Evolutionary conservation across 768 basidiomycete species (phyloP).

Genomic region (Pisolithus marmoratus): DNA sequence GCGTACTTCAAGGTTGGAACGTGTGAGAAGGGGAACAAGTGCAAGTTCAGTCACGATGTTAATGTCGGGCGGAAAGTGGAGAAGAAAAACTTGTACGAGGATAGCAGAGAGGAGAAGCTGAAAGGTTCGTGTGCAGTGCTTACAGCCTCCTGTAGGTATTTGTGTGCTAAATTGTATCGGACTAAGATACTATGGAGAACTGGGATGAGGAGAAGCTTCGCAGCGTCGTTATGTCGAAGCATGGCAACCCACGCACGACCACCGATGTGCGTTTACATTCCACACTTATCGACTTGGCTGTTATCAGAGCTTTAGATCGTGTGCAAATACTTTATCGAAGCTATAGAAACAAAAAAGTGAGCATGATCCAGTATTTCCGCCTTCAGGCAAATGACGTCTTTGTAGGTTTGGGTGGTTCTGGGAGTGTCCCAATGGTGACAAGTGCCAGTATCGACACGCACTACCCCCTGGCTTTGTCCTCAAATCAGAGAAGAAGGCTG

Average conservation of each 20-base stretch:
- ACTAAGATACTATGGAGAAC: slow-evolving; percentile 88
- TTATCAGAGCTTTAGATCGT: slow-evolving; percentile 61
- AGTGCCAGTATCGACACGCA: slow-evolving; percentile 92
- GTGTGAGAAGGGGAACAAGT: slow-evolving; percentile 92
- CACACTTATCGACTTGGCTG: neutral
- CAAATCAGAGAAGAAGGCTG: slow-evolving; percentile 88
- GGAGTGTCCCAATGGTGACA: slow-evolving; percentile 86
- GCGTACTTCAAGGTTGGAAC: slow-evolving; percentile 86
- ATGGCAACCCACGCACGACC: slow-evolving; percentile 85
- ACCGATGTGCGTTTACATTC: slow-evolving; percentile 65
- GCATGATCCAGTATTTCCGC: neutral
- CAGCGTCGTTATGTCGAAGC: slow-evolving; percentile 80
- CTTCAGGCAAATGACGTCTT: neutral
- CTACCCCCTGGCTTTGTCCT: slow-evolving; percentile 94
- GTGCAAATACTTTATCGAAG: slow-evolving; percentile 95
- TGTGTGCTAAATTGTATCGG: neutral
- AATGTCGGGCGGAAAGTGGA: slow-evolving; percentile 87
- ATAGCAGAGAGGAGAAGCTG: slow-evolving; percentile 75
- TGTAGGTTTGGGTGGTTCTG: slow-evolving; percentile 89
- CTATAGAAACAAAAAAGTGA: slow-evolving; percentile 85
- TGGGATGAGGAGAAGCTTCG: slow-evolving; percentile 96
- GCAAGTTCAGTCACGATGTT: slow-evolving; percentile 95
- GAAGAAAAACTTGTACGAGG: slow-evolving; percentile 94
- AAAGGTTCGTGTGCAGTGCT: slow-evolving; percentile 42
- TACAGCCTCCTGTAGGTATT: neutral